phyloP scores from a whole-genome alignment of 2,329 filamentous ascomycete species.

The Septoria linicola region DNA sequence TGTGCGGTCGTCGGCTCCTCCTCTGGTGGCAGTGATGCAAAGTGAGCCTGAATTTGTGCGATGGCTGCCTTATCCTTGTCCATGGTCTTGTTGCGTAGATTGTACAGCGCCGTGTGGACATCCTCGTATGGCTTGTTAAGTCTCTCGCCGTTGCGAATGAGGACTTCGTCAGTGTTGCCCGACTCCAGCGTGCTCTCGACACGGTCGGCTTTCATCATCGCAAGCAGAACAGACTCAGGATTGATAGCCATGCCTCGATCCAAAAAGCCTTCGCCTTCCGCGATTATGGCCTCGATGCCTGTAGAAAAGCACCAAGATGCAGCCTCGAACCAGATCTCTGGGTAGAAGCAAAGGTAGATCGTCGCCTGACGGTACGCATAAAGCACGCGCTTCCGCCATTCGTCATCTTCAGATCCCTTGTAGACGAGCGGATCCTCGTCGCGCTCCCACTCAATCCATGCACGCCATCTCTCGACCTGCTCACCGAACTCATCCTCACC shows the following conservation, averaged over 20 bases:
- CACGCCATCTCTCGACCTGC: conserved; percentile 87
- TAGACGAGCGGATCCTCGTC: conserved; percentile 79
- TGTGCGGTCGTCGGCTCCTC: conserved; percentile 39
- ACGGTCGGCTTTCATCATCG: conserved; percentile 84
- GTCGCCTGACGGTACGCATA: conserved; percentile 92
- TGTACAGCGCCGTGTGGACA: conserved; percentile 84
- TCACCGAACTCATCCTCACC: conserved; percentile 79
- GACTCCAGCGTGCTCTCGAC: conserved; percentile 75
- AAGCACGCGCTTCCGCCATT: conserved; percentile 75
- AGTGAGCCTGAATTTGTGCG: conserved; percentile 56
- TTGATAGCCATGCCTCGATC: conserved; percentile 82
- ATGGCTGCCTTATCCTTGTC: conserved; percentile 64
- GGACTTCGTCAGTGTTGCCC: conserved; percentile 67
- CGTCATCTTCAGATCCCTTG: conserved; percentile 72
- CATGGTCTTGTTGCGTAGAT: conserved; percentile 70
- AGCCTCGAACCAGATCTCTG: conserved; percentile 92
- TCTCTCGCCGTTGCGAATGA: conserved; percentile 63
- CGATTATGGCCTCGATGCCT: conserved; percentile 54
- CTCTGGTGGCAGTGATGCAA: conserved; percentile 46
- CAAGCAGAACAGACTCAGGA: conserved; percentile 86
- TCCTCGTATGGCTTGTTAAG: conserved; percentile 82
- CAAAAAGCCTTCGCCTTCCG: conserved; percentile 74
- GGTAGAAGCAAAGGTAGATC: conserved; percentile 92
- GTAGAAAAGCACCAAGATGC: conserved; percentile 90
- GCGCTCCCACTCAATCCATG: conserved; percentile 95